A percentile compares a stretch with the other conserved stretches of the same genome.
These are phyloP conservation scores for Linum tenue DNA, from an alignment of 345 rosid species.

Conservation along the genomic window DNA sequence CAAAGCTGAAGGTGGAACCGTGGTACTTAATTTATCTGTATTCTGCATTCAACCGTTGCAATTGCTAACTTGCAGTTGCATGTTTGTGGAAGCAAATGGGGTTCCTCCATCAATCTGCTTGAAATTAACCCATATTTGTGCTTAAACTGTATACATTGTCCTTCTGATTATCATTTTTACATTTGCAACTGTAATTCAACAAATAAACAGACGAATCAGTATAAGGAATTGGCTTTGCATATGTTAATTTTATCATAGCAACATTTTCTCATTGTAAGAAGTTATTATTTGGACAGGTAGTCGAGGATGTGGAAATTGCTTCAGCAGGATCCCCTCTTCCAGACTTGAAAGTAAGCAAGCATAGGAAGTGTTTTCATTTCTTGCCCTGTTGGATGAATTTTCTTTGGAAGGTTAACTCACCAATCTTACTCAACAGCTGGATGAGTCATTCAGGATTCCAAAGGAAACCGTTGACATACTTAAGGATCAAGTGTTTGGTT, in stretches of 20 bases:
- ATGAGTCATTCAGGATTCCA: slow-evolving; percentile 67
- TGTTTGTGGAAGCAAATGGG: neutral
- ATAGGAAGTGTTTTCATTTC: slow-evolving; percentile 18
- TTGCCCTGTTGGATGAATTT: slow-evolving; percentile 11
- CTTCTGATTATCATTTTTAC: too few relatives aligned
- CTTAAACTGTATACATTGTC: too few relatives aligned
- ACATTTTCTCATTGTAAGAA: too few relatives aligned
- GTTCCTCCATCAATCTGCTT: neutral
- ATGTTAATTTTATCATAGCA: too few relatives aligned
- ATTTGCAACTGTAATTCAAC: too few relatives aligned
- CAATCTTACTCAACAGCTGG: slow-evolving; percentile 35
- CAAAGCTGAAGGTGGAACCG: slow-evolving; percentile 32
- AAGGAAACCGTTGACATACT: slow-evolving; percentile 75
- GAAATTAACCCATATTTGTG: too few relatives aligned
- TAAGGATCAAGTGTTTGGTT: slow-evolving; percentile 88
- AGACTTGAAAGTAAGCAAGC: slow-evolving; percentile 91
- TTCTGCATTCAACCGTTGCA: neutral
- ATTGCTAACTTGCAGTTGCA: neutral
- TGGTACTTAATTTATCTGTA: slow-evolving; percentile 41
- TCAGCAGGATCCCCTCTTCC: slow-evolving; percentile 94
- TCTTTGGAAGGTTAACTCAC: slow-evolving; percentile 14
- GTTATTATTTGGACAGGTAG: too few relatives aligned
- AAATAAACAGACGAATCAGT: too few relatives aligned
- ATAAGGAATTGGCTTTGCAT: too few relatives aligned
- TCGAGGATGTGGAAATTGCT: slow-evolving; percentile 47